Conservation (phyloP, 495 filamentous ascomycete genomes). For the Pyrenopolyporus hunteri region DNA sequence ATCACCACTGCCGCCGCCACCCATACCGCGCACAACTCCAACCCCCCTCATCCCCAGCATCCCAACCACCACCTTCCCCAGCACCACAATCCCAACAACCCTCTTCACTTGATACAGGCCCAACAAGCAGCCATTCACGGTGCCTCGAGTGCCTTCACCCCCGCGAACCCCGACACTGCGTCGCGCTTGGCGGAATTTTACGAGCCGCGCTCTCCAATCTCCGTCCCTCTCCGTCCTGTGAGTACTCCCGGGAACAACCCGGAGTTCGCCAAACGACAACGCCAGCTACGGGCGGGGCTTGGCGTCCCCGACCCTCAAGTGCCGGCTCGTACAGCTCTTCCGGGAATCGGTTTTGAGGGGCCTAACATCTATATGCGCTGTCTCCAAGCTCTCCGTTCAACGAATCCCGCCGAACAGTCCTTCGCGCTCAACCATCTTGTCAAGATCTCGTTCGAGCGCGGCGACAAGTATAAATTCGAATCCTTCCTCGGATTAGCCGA, state of each 20-base stretch:
- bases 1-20: constrained; percentile 20
- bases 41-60: constrained; percentile 41
- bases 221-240: constrained; percentile 69
- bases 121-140: constrained; percentile 47
- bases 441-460: constrained; percentile 91
- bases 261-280: constrained; percentile 60
- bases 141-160: constrained; percentile 47
- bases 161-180: constrained; percentile 46
- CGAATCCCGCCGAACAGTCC: constrained; percentile 78
- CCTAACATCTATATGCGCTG: constrained; percentile 90
- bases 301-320: constrained; percentile 38
- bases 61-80: constrained; percentile 38
- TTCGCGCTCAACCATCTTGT: constrained; percentile 92
- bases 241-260: constrained; percentile 73
- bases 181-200: constrained; percentile 63
- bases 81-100: constrained; percentile 39
- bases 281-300: constrained; percentile 38
- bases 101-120: constrained; percentile 37
- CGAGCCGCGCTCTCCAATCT: constrained; percentile 61
- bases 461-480: constrained; percentile 95
- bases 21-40: constrained; percentile 40
- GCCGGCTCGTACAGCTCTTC: constrained; percentile 31
- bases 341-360: constrained; percentile 62
- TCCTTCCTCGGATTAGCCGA: constrained; percentile 89
- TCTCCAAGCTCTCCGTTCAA: constrained; percentile 77